Percentiles rank a stretch among this genome's conserved stretches.
phyloP scores from a whole-genome alignment of 768 basidiomycete genomes.

The Russula olivacea region DNA sequence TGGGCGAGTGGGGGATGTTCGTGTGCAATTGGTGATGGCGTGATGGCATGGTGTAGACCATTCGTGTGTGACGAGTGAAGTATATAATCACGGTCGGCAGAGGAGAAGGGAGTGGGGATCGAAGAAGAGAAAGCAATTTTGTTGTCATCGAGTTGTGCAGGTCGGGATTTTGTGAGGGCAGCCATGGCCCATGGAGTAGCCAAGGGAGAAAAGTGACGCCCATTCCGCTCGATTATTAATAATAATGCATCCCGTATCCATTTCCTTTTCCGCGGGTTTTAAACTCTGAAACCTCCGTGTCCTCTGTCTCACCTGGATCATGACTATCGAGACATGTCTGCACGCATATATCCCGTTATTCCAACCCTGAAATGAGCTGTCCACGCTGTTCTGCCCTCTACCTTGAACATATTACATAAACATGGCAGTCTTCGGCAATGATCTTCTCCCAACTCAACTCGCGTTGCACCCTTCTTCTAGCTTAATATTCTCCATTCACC shows the following conservation, averaged over 20 bases:
- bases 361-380: no score
- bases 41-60: neutral
- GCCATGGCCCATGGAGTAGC: conserved; percentile 8
- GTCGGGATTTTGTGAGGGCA: conserved; percentile 19
- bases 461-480: no score
- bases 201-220: neutral
- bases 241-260: neutral
- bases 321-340: neutral
- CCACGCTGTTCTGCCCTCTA: neutral
- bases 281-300: neutral
- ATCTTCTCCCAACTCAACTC: no score
- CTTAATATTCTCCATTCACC: no score
- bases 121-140: conserved; percentile 10
- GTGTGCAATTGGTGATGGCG: neutral
- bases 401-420: neutral
- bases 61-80: conserved; percentile 3
- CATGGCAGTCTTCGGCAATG: no score
- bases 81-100: conserved; percentile 14
- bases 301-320: neutral
- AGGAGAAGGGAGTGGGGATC: conserved; percentile 22
- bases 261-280: neutral
- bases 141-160: conserved; percentile 2
- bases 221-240: no score
- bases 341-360: neutral
- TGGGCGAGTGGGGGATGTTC: neutral